Base-by-base conservation (phyloP, 192 early-diverging fungal genomes). In the Linnemannia zychae region DNA sequence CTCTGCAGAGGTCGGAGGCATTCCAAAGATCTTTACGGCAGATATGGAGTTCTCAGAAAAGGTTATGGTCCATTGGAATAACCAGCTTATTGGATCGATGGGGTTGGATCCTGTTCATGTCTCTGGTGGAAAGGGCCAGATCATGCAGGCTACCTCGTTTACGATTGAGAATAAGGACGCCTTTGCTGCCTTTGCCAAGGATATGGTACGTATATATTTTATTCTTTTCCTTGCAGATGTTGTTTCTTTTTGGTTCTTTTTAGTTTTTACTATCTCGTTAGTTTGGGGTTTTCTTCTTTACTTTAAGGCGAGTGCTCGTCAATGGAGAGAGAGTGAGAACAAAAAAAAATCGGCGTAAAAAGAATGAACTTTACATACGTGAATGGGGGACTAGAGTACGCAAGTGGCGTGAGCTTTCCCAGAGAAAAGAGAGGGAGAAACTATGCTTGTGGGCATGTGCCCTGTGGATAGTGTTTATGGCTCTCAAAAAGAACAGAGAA, bases 1-100 rank as follows among this genome's bases (percentile, higher is more conserved):
- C 1, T 40, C 63, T 0, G 81, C 67, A 28, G 71, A 84, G 46
- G 81, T 84, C 33, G 65, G 67, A 38, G 76, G 76, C 0, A 84
- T 84, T 36, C 75, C 76, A 7, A 84, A 84, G 66, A 84, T 84
- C 81, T 77, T 84, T 16, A 75, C 81, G 20, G 81, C 81, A 49
- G 76, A 84, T 28, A 46, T 84, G 52, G 65, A 67, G 18, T 84
- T 84, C 24, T 74, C 75, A n/a, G 76, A 84, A 28, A 16, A 72
- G 7, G 63, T 84, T 22, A 0, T 66, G n/a, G 76, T 84, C n/a
- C n/a, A 71, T 40, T 84, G 81, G 81, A 33, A 84, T 0, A 66
- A 48, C 4, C 36, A 37, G 37, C 7, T 36, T 1, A 84, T 84
- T 69, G 81, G 81, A n/a, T 74, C 81, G 63, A 84, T 84, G 81